A percentile compares a stretch with the other conserved stretches of the same genome.
These are phyloP conservation scores for Rossbeevera mucosa DNA, from an alignment of 768 basidiomycete species.

Conservation along the genomic window DNA sequence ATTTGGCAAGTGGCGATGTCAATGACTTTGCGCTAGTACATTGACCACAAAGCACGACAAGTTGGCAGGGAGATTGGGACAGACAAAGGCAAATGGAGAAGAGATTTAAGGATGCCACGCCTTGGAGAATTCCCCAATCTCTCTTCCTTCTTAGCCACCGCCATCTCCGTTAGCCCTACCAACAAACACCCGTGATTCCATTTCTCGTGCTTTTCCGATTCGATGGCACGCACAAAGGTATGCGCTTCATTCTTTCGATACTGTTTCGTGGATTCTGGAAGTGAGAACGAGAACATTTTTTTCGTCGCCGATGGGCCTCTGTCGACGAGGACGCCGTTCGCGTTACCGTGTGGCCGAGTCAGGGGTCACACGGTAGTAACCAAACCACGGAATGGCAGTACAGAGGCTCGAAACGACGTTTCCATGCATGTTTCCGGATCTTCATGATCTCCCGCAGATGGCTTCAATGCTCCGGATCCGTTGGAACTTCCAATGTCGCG, in stretches of 20 bases:
- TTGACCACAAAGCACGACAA: conserved; percentile 29
- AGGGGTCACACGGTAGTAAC: conserved; percentile 10
- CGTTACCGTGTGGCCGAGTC: no score
- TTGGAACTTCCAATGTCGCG: conserved; percentile 22
- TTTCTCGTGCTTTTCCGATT: conserved; percentile 2
- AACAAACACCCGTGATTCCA: not conserved
- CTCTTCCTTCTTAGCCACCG: conserved; percentile 18
- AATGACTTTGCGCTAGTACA: conserved; percentile 5
- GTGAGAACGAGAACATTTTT: not conserved
- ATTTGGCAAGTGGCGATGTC: conserved; percentile 20
- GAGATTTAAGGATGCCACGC: conserved; percentile 14
- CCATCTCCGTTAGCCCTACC: conserved; percentile 9
- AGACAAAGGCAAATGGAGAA: conserved; percentile 1
- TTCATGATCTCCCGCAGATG: conserved; percentile 10
- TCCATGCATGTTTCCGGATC: conserved; percentile 9
- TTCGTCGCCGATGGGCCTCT: conserved; percentile 6
- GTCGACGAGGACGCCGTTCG: conserved; percentile 1
- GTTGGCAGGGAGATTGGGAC: conserved; percentile 12
- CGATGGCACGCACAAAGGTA: conserved; percentile 71
- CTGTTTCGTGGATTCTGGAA: not conserved
- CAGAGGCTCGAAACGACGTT: conserved; percentile 26
- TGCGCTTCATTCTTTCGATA: not conserved
- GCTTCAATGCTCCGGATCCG: conserved; percentile 17
- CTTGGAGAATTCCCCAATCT: conserved; percentile 2
- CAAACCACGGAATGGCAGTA: conserved; percentile 12